Percentiles rank a stretch among this genome's conserved stretches.
These are phyloP conservation scores for Tuber brumale DNA, from an alignment of 495 filamentous ascomycete genomes.

Conservation along the genomic window DNA sequence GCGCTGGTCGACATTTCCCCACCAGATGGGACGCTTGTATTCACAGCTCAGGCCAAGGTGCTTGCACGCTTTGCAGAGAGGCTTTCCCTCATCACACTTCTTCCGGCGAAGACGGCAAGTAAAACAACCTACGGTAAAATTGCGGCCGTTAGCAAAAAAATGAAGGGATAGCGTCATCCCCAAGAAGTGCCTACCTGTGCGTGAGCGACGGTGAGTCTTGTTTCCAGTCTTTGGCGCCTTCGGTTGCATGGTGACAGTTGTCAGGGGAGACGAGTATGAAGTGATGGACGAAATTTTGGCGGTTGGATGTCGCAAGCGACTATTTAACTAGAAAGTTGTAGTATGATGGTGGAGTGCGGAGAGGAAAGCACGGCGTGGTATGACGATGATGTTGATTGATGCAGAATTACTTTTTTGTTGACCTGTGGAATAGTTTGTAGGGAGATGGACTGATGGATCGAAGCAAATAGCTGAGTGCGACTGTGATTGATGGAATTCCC, in stretches of 20 bases:
- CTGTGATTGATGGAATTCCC: conserved; percentile 11
- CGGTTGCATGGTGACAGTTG: conserved; percentile 44
- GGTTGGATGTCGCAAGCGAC: conserved; percentile 23
- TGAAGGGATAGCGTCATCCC: conserved; percentile 10
- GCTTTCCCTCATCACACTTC: conserved; percentile 94
- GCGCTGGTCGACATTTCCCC: conserved; percentile 82
- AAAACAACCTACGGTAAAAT: conserved; percentile 68
- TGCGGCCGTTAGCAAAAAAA: conserved; percentile 39
- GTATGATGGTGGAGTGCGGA: conserved; percentile 18
- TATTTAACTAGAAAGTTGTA: conserved; percentile 28
- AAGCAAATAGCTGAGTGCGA: conserved; percentile 15
- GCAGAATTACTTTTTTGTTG: conserved; percentile 30
- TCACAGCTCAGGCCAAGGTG: conserved; percentile 82
- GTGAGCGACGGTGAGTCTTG: conserved; percentile 87
- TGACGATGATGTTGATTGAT: conserved; percentile 23
- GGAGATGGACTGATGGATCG: conserved; percentile 8
- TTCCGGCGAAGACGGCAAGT: conserved; percentile 91
- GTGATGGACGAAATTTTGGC: conserved; percentile 6
- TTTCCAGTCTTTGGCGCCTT: conserved; percentile 56
- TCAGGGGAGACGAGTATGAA: background rate
- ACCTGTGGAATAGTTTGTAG: conserved; percentile 17
- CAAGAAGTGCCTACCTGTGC: conserved; percentile 60
- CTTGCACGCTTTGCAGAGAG: conserved; percentile 78
- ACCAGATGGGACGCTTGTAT: conserved; percentile 96
- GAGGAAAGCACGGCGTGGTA: conserved; percentile 24